Conservation (phyloP, 2,329 filamentous ascomycete genomes). For the Harringtonia aguacate region DNA sequence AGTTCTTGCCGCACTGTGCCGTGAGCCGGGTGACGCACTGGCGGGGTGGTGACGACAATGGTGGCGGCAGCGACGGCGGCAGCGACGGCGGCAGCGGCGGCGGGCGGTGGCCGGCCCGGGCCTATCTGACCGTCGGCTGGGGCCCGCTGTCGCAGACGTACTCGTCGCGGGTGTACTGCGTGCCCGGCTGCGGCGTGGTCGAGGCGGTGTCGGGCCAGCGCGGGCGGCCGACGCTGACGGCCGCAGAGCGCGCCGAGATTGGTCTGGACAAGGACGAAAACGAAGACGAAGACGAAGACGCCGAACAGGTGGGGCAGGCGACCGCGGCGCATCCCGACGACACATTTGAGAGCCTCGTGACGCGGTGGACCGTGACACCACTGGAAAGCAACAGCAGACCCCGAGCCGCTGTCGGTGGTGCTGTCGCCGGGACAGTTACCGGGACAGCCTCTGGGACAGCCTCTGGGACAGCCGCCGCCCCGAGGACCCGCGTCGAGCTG, state of each 20-base stretch:
- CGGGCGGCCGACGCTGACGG: slow-evolving; percentile 27
- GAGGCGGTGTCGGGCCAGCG: slow-evolving; percentile 59
- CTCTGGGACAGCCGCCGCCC: slow-evolving; percentile 7
- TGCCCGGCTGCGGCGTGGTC: slow-evolving; percentile 50
- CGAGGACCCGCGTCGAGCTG: slow-evolving; percentile 64
- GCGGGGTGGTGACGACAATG: slow-evolving; percentile 28
- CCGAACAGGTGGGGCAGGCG: neutral
- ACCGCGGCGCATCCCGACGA: slow-evolving; percentile 8
- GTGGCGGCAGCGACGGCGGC: neutral
- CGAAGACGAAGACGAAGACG: slow-evolving; percentile 4
- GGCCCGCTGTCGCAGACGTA: slow-evolving; percentile 76
- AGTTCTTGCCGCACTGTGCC: slow-evolving; percentile 88
- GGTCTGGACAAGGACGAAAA: slow-evolving; percentile 9
- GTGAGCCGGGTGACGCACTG: slow-evolving; percentile 64
- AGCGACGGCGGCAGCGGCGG: slow-evolving; percentile 25
- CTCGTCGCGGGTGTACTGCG: slow-evolving; percentile 67
- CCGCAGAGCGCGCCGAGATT: slow-evolving; percentile 18
- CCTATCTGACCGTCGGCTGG: slow-evolving; percentile 77
- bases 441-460: too few relatives aligned
- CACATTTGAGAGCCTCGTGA: slow-evolving; percentile 59
- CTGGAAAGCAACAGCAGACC: too few relatives aligned
- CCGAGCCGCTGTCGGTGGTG: too few relatives aligned
- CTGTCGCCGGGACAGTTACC: too few relatives aligned
- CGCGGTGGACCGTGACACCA: slow-evolving; percentile 55
- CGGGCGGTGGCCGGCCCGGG: slow-evolving; percentile 55